Conservation (phyloP, 441 rosid genomes). For the Adansonia madagascariensis region DNA sequence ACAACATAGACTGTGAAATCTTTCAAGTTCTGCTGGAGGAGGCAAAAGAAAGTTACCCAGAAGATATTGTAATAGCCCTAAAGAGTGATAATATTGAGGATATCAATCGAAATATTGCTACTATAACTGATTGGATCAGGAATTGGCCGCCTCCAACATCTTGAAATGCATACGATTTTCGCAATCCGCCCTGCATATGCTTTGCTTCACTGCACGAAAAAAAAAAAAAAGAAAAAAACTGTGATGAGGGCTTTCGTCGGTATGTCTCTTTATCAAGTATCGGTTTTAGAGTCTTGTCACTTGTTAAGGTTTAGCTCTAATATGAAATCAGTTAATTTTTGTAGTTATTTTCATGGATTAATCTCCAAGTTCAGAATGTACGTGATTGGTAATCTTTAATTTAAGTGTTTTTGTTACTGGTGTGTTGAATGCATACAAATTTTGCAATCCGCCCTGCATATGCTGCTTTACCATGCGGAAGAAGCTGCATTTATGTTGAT, state of each 20-base stretch:
- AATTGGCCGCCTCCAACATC: conserved; percentile 58
- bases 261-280: not conserved
- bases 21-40: conserved; percentile 83
- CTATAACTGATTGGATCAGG: conserved; percentile 67
- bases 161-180: not conserved
- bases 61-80: conserved; percentile 58
- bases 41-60: conserved; percentile 78
- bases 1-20: conserved; percentile 87
- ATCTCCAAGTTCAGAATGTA: not conserved
- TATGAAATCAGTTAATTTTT: not conserved
- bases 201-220: not conserved
- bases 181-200: not conserved
- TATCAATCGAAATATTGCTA: conserved; percentile 56
- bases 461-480: too few relatives aligned
- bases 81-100: conserved; percentile 74
- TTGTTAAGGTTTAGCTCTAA: not conserved
- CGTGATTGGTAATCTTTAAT: not conserved
- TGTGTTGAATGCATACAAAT: not conserved
- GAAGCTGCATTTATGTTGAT: too few relatives aligned
- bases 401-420: not conserved
- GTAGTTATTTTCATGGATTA: not conserved
- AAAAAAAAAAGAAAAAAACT: not conserved
- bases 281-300: not conserved
- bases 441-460: too few relatives aligned
- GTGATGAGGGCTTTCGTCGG: not conserved